phyloP scores from a whole-genome alignment of 2,329 filamentous ascomycete species.

The Hypoxylon sp. region DNA sequence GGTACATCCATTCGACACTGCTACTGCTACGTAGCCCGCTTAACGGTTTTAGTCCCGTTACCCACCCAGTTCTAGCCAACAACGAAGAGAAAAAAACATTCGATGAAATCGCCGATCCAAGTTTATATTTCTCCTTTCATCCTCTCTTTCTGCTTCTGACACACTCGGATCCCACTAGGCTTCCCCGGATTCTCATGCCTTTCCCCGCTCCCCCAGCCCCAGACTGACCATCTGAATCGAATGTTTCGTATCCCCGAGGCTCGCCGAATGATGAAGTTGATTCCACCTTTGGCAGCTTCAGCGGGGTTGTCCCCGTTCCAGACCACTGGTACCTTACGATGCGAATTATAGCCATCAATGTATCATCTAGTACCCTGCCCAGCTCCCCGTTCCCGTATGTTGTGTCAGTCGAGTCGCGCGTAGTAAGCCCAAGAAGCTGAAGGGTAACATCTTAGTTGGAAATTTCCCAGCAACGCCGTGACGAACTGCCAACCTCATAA shows the following conservation, averaged over 20 bases:
- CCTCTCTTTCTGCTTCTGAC: slow-evolving; percentile 3
- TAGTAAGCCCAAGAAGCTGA: slow-evolving; percentile 36
- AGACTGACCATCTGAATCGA: slow-evolving; percentile 32
- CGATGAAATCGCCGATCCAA: slow-evolving; percentile 34
- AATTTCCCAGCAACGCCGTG: slow-evolving; percentile 16
- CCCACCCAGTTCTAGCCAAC: background rate
- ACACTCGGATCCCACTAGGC: slow-evolving; percentile 16
- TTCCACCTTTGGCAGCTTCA: slow-evolving; percentile 13
- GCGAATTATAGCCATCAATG: slow-evolving; percentile 15
- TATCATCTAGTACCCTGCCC: slow-evolving; percentile 9
- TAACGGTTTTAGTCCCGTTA: background rate
- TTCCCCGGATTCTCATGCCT: slow-evolving; percentile 31
- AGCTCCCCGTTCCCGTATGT: slow-evolving; percentile 1
- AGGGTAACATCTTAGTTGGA: slow-evolving; percentile 24
- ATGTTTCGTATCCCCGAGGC: slow-evolving; percentile 34
- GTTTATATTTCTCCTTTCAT: slow-evolving; percentile 11
- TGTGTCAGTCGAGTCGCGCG: slow-evolving; percentile 7
- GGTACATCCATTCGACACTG: background rate
- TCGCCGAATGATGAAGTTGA: slow-evolving; percentile 24
- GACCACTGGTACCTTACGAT: slow-evolving; percentile 20
- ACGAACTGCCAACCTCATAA: slow-evolving; percentile 38
- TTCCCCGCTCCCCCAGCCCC: slow-evolving; percentile 27
- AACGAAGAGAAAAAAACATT: slow-evolving; percentile 13
- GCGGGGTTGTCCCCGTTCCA: slow-evolving; percentile 40
- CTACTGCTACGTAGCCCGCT: background rate